These are phyloP conservation scores for Arthrocladium fulminans DNA, from an alignment of 2,329 filamentous ascomycete genomes.

Conservation along the genomic window DNA sequence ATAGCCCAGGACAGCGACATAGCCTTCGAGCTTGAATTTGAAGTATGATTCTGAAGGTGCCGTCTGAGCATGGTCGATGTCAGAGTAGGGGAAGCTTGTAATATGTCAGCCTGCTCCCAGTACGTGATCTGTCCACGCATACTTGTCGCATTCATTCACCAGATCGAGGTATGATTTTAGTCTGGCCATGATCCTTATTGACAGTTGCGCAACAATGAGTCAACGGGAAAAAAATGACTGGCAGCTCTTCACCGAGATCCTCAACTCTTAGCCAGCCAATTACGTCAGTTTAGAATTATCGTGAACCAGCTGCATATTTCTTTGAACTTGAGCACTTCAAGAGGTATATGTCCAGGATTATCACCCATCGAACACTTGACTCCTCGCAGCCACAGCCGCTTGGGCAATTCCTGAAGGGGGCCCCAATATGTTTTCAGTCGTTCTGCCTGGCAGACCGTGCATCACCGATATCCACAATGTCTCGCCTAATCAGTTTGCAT, in stretches of 20 bases:
- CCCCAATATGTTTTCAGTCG: slow-evolving; percentile 49
- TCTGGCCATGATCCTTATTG: not conserved
- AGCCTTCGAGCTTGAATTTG: slow-evolving; percentile 58
- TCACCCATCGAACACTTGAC: too few relatives aligned
- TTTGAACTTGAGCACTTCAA: not conserved
- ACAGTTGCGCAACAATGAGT: too few relatives aligned
- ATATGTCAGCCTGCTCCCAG: not conserved
- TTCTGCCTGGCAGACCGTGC: slow-evolving; percentile 52
- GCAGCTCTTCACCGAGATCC: not conserved
- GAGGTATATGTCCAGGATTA: not conserved
- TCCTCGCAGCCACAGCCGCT: too few relatives aligned
- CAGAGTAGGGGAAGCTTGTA: slow-evolving; percentile 62
- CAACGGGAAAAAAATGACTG: not conserved
- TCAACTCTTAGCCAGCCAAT: not conserved
- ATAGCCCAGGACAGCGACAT: slow-evolving; percentile 54
- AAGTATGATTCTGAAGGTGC: slow-evolving; percentile 48
- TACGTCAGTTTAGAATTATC: slow-evolving; percentile 6
- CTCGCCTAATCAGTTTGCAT: slow-evolving; percentile 51
- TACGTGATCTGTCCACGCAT: slow-evolving; percentile 9
- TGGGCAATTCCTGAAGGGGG: not conserved
- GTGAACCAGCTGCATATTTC: not conserved
- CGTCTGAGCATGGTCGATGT: slow-evolving; percentile 48
- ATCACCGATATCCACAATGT: slow-evolving; percentile 46
- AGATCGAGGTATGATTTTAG: slow-evolving; percentile 45
- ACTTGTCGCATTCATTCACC: slow-evolving; percentile 50